Conservation (phyloP, 2,329 filamentous ascomycete species). For the Microsporum audouinii region DNA sequence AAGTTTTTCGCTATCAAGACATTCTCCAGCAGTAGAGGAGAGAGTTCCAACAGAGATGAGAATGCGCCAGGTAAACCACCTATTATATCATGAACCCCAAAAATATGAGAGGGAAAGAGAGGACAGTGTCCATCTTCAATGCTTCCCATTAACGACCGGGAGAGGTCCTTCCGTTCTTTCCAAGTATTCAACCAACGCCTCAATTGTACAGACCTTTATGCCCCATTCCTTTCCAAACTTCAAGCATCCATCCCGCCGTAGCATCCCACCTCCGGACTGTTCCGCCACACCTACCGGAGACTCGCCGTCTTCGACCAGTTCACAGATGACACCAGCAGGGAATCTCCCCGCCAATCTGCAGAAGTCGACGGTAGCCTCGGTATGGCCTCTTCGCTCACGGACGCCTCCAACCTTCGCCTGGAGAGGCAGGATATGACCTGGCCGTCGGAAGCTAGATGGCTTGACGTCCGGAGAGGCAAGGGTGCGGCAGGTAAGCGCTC, state of each 20-base stretch:
- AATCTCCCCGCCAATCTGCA: slow-evolving; percentile 71
- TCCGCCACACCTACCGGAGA: slow-evolving; percentile 44
- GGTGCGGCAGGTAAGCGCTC: slow-evolving; percentile 65
- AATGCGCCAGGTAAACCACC: not conserved
- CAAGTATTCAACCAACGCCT: slow-evolving; percentile 70
- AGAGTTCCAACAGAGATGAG: not conserved
- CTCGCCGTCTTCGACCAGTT: slow-evolving; percentile 78
- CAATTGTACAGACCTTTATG: slow-evolving; percentile 89
- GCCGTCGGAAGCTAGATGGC: slow-evolving; percentile 58
- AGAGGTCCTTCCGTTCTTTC: slow-evolving; percentile 56
- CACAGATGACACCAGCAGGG: slow-evolving; percentile 72
- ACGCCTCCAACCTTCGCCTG: slow-evolving; percentile 70
- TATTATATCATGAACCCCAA: not conserved
- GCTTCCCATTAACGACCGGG: slow-evolving; percentile 25
- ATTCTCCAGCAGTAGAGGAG: not conserved
- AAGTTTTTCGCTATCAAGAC: not conserved
- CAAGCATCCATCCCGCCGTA: slow-evolving; percentile 78
- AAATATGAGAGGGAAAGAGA: not conserved
- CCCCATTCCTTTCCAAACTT: slow-evolving; percentile 80
- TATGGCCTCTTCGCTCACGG: slow-evolving; percentile 69
- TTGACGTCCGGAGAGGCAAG: slow-evolving; percentile 57
- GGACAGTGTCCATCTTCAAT: slow-evolving; percentile 5
- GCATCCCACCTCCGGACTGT: slow-evolving; percentile 57
- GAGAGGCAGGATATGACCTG: slow-evolving; percentile 83
- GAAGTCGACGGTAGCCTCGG: slow-evolving; percentile 85